phyloP scores from a whole-genome alignment of 2,329 filamentous ascomycete species.

The Aspergillus fructus region DNA sequence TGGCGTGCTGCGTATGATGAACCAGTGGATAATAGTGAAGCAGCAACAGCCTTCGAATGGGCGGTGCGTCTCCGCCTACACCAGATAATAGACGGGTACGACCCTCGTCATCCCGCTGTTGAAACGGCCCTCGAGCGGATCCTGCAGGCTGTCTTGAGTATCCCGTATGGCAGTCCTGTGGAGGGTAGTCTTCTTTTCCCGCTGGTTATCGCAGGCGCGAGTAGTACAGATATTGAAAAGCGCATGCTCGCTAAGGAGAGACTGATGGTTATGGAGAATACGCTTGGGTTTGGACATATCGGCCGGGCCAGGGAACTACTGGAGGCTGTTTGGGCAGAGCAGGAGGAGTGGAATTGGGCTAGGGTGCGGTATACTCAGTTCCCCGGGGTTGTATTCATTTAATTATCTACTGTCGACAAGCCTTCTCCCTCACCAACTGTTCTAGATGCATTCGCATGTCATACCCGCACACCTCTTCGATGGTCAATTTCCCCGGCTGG shows the following conservation, averaged over 20 bases:
- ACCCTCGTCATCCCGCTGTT: constrained; percentile 35
- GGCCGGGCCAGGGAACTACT: constrained; percentile 42
- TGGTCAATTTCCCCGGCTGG: constrained; percentile 30
- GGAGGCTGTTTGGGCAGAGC: constrained; percentile 39
- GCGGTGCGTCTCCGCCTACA: constrained; percentile 45
- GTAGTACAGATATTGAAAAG: constrained; percentile 35
- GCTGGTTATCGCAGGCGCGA: constrained; percentile 45
- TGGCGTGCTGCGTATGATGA: constrained; percentile 32
- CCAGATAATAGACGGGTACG: constrained; percentile 46
- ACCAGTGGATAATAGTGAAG: constrained; percentile 6
- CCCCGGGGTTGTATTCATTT: constrained; percentile 28
- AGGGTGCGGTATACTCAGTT: constrained; percentile 27
- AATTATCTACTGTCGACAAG: not conserved
- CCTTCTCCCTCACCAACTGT: not conserved
- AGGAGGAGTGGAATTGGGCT: constrained; percentile 29
- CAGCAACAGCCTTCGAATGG: constrained; percentile 43
- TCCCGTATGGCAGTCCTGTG: constrained; percentile 44
- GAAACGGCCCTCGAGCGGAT: constrained; percentile 35
- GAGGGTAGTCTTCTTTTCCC: constrained; percentile 45
- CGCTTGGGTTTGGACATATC: constrained; percentile 46
- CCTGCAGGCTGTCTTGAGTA: constrained; percentile 37
- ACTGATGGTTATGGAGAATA: constrained; percentile 47
- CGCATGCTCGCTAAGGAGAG: constrained; percentile 42
- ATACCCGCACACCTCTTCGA: constrained; percentile 35
- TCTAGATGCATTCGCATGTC: constrained; percentile 21